Percentiles rank a stretch among this genome's conserved stretches.
Conservation (phyloP, 176 grass and related monocot genomes). For the Puccinellia tenuiflora region DNA sequence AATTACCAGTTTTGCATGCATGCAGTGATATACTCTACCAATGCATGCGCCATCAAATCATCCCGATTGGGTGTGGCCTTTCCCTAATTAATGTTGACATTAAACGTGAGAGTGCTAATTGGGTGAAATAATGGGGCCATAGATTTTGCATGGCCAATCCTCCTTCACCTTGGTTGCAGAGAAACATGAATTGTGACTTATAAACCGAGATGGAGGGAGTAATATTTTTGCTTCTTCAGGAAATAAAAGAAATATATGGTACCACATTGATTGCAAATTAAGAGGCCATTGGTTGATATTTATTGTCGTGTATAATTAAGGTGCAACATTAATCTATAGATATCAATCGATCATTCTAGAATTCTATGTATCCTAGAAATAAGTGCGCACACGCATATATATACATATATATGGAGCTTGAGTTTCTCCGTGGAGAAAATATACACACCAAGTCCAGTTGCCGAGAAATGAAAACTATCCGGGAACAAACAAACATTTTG, state of each 20-base stretch:
- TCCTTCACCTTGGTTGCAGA: too few species aligned
- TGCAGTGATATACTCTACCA: too few species aligned
- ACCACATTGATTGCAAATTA: neutral
- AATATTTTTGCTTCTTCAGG: neutral
- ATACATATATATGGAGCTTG: neutral
- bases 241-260: neutral
- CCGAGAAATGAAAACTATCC: neutral
- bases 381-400: neutral
- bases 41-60: too few species aligned
- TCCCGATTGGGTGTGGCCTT: too few species aligned
- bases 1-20: too few species aligned
- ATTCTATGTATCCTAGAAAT: neutral
- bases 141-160: too few species aligned
- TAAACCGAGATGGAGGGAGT: too few species aligned
- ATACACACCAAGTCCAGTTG: neutral
- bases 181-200: too few species aligned
- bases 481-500: neutral
- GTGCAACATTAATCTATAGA: neutral
- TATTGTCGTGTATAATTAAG: neutral
- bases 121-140: too few species aligned
- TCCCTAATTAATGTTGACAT: too few species aligned
- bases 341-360: neutral
- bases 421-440: neutral
- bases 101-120: too few species aligned
- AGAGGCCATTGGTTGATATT: neutral